Conservation (phyloP, 306 rosid genomes). For the Casuarina equisetifolia region DNA sequence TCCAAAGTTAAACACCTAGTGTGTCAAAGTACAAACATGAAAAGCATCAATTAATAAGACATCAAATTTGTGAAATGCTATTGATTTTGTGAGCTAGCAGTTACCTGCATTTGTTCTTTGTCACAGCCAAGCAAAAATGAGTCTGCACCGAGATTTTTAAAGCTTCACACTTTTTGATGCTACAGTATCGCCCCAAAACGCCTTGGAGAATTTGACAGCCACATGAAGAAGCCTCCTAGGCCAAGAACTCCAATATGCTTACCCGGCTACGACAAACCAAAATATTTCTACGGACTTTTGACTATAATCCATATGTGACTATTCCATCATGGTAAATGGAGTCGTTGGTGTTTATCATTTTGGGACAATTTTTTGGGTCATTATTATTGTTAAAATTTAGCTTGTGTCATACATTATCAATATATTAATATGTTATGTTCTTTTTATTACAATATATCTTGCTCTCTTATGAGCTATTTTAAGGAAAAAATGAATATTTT, state of each 20-base stretch:
- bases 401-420: too few relatives aligned
- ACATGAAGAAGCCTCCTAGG: conserved; percentile 34
- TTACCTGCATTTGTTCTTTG: conserved; percentile 25
- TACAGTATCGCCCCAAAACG: conserved; percentile 28
- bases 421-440: too few relatives aligned
- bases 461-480: too few relatives aligned
- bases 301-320: conserved; percentile 27
- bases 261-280: conserved; percentile 10
- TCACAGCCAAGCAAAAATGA: conserved; percentile 26
- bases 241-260: conserved; percentile 30
- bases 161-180: conserved; percentile 30
- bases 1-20: too few relatives aligned
- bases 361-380: conserved; percentile 25
- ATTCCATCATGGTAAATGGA: conserved; percentile 26
- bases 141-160: conserved; percentile 29
- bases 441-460: too few relatives aligned
- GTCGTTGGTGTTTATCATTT: conserved; percentile 6
- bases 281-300: conserved; percentile 8
- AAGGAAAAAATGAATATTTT: too few relatives aligned
- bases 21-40: too few relatives aligned
- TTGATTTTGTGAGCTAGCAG: too few relatives aligned
- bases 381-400: too few relatives aligned
- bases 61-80: too few relatives aligned
- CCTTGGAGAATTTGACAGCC: conserved; percentile 31
- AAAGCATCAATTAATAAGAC: too few relatives aligned